phyloP scores from a whole-genome alignment of 2,329 filamentous ascomycete genomes.

The Fusarium staphyleae region DNA sequence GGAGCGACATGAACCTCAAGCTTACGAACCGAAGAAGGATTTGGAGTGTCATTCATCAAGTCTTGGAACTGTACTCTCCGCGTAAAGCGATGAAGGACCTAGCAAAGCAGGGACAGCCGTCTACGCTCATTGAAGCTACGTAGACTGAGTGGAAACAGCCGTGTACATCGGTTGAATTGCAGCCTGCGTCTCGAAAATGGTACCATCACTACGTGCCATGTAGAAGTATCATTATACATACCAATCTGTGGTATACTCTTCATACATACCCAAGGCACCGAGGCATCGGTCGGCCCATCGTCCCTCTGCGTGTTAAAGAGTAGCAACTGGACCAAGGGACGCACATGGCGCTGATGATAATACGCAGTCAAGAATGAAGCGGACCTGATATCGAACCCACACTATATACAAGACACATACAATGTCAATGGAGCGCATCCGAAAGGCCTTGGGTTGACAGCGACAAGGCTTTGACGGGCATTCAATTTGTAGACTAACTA shows the following conservation, averaged over 20 bases:
- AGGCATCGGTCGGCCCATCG: not conserved
- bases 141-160: not conserved
- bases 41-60: not conserved
- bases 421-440: not conserved
- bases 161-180: not conserved
- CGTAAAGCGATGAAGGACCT: not conserved
- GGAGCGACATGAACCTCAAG: not conserved
- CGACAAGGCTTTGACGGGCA: not conserved
- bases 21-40: slow-evolving; percentile 1
- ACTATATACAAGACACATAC: not conserved
- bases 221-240: not conserved
- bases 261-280: not conserved
- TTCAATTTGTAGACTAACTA: not conserved
- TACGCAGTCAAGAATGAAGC: not conserved
- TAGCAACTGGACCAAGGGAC: not conserved
- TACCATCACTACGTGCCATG: not conserved
- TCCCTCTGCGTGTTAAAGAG: not conserved
- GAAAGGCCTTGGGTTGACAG: not conserved
- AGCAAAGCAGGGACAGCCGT: not conserved
- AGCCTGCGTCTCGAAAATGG: not conserved
- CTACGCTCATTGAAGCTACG: no score
- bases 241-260: not conserved
- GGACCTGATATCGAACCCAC: not conserved
- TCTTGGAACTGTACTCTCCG: not conserved
- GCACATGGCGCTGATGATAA: not conserved